Conservation (phyloP, 805 yeast species). For the Pichia nakasei region DNA sequence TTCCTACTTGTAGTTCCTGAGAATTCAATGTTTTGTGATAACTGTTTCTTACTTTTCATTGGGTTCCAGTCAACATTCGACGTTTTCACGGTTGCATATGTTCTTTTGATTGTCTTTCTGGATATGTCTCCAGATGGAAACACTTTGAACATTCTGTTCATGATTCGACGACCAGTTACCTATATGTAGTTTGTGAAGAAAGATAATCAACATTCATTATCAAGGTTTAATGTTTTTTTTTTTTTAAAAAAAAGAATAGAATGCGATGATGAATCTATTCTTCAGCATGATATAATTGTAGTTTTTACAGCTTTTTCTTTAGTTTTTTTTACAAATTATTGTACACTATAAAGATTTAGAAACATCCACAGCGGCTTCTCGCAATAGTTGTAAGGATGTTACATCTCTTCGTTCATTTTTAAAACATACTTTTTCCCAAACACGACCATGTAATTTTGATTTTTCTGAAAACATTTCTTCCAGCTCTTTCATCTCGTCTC, state of each 20-base stretch:
- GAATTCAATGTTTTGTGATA: slow-evolving; percentile 25
- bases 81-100: slow-evolving; percentile 41
- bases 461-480: slow-evolving; percentile 29
- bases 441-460: slow-evolving; percentile 53
- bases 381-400: slow-evolving; percentile 15
- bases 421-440: slow-evolving; percentile 50
- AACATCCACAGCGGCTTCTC: slow-evolving; percentile 11
- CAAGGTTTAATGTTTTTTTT: too few relatives aligned
- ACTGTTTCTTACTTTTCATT: slow-evolving; percentile 39
- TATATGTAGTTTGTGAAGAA: too few relatives aligned
- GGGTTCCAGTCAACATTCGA: slow-evolving; percentile 84
- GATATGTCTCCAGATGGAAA: background rate
- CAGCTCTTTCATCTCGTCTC: slow-evolving; percentile 30
- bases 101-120: slow-evolving; percentile 1
- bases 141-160: background rate
- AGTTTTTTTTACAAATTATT: background rate
- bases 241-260: too few relatives aligned
- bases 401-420: slow-evolving; percentile 28
- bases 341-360: background rate
- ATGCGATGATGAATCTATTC: too few relatives aligned
- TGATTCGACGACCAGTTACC: too few relatives aligned
- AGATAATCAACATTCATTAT: too few relatives aligned
- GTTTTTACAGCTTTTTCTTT: too few relatives aligned
- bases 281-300: too few relatives aligned
- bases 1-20: slow-evolving; percentile 17